These are phyloP conservation scores for Colletotrichum salicis DNA, from an alignment of 2,329 filamentous ascomycete genomes.

Conservation along the genomic window DNA sequence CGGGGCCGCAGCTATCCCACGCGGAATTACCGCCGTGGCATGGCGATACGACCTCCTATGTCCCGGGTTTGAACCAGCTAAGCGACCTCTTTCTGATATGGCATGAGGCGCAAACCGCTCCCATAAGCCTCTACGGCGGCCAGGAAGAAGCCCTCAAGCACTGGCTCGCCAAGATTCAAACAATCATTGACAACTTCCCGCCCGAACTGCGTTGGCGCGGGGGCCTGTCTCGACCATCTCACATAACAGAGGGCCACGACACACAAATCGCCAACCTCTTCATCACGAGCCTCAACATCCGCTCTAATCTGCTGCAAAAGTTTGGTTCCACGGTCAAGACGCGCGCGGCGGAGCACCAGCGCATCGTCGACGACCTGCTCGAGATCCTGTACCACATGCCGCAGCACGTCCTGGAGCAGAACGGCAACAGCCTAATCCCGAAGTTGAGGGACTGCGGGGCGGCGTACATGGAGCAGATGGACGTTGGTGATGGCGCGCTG, in stretches of 20 bases:
- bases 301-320: constrained; percentile 49
- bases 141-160: constrained; percentile 27
- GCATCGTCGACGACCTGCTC: constrained; percentile 48
- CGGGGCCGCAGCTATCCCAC: constrained; percentile 22
- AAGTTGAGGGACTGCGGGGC: constrained; percentile 50
- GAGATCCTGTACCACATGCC: constrained; percentile 49
- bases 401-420: constrained; percentile 46
- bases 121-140: constrained; percentile 22
- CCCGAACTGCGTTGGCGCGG: constrained; percentile 49
- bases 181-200: constrained; percentile 45
- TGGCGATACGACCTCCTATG: constrained; percentile 45
- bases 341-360: constrained; percentile 41
- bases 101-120: constrained; percentile 42
- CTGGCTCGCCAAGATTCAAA: constrained; percentile 40
- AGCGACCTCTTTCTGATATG: constrained; percentile 48
- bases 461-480: constrained; percentile 44
- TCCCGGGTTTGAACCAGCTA: constrained; percentile 47
- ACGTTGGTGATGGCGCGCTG: constrained; percentile 19
- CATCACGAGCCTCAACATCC: constrained; percentile 49
- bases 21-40: constrained; percentile 42
- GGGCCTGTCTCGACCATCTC: constrained; percentile 44
- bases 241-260: constrained; percentile 47
- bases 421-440: constrained; percentile 47
- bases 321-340: constrained; percentile 36
- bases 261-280: constrained; percentile 50